These are phyloP conservation scores for Microbotryum intermedium DNA, from an alignment of 1,284 basidiomycete species.

Conservation along the genomic window DNA sequence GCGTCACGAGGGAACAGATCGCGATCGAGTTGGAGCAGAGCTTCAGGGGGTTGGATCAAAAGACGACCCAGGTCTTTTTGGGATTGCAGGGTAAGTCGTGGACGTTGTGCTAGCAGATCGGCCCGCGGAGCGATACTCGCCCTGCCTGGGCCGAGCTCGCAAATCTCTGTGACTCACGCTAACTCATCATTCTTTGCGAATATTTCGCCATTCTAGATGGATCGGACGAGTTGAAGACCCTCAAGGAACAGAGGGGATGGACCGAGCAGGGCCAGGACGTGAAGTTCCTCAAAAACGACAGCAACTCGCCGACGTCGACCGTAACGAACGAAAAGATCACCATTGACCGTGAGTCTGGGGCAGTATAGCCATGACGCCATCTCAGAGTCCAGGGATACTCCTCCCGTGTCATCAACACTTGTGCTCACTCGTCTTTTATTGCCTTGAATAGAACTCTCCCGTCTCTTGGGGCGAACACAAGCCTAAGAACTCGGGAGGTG, in stretches of 20 bases:
- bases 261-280: slow-evolving; percentile 12
- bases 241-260: slow-evolving; percentile 12
- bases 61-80: slow-evolving; percentile 18
- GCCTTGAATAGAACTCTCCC: slow-evolving; percentile 17
- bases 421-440: background rate
- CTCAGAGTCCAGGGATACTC: background rate
- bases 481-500: background rate
- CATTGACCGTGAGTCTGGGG: slow-evolving; percentile 23
- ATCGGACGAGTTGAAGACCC: background rate
- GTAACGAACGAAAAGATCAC: slow-evolving; percentile 27
- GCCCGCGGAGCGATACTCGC: no score
- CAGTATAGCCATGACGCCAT: background rate
- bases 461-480: slow-evolving; percentile 21
- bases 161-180: background rate
- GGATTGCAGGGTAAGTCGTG: slow-evolving; percentile 13
- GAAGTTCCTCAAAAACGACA: slow-evolving; percentile 23
- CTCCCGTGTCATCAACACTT: background rate
- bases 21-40: slow-evolving; percentile 23
- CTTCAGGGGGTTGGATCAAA: slow-evolving; percentile 16
- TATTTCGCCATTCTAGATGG: background rate
- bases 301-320: slow-evolving; percentile 26
- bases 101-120: no score
- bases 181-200: background rate
- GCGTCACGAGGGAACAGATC: slow-evolving; percentile 10
- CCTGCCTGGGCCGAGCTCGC: no score